These are phyloP conservation scores for Penicillium longicatenatum DNA, from an alignment of 495 filamentous ascomycete genomes.

Conservation along the genomic window DNA sequence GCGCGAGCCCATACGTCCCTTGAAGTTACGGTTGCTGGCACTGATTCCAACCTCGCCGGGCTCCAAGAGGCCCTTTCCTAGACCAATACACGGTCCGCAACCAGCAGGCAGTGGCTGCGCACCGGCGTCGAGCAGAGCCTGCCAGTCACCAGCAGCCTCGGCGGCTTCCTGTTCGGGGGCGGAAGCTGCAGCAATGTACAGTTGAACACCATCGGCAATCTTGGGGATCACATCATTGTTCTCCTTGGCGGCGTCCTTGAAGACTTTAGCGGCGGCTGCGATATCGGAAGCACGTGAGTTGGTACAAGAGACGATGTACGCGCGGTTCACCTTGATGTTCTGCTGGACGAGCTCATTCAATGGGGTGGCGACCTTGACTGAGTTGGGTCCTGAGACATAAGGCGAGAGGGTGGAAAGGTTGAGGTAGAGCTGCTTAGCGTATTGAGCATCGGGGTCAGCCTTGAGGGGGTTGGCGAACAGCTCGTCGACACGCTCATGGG, in stretches of 20 bases:
- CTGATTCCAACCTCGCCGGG: conserved; percentile 87
- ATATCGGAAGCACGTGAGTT: conserved; percentile 85
- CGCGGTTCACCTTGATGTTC: conserved; percentile 78
- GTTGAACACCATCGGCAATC: conserved; percentile 75
- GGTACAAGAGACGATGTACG: conserved; percentile 90
- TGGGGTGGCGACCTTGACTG: conserved; percentile 81
- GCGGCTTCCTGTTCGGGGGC: conserved; percentile 75
- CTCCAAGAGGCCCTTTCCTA: conserved; percentile 78
- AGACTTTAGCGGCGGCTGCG: conserved; percentile 80
- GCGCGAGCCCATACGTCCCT: conserved; percentile 84
- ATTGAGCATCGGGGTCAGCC: conserved; percentile 77
- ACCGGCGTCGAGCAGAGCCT: conserved; percentile 77
- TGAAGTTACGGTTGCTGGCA: conserved; percentile 90
- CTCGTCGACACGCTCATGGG: conserved; percentile 68
- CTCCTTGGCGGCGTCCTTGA: conserved; percentile 69
- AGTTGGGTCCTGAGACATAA: conserved; percentile 88
- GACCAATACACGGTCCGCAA: conserved; percentile 90
- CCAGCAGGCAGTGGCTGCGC: conserved; percentile 74
- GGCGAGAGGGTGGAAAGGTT: conserved; percentile 84
- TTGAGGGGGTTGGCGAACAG: conserved; percentile 64
- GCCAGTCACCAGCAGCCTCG: conserved; percentile 86
- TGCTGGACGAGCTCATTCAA: conserved; percentile 70
- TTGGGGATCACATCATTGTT: conserved; percentile 63
- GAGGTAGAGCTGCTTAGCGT: conserved; percentile 78
- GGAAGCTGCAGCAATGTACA: conserved; percentile 93